phyloP scores from a whole-genome alignment of 2,329 filamentous ascomycete genomes.

The Monosporascus sp. region DNA sequence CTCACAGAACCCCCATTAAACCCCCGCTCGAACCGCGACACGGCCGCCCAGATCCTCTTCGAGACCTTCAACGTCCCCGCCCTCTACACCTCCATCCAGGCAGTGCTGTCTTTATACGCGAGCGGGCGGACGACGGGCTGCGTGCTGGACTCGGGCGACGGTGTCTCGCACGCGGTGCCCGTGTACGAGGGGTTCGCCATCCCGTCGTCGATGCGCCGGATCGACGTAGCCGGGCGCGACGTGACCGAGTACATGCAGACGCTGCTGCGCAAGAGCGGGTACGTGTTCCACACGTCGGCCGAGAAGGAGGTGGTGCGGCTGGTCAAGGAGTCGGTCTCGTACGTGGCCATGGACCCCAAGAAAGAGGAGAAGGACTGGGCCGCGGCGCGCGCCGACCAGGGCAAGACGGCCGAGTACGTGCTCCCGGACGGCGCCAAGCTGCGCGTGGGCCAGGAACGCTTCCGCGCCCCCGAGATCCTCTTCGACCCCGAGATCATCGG shows the following conservation, averaged over 20 bases:
- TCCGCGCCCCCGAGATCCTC: conserved; percentile 92
- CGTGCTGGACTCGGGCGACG: conserved; percentile 90
- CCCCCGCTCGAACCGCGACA: conserved; percentile 91
- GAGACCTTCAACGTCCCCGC: conserved; percentile 98
- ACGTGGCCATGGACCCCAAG: conserved; percentile 83
- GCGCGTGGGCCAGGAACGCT: conserved; percentile 86
- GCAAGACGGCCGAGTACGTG: conserved; percentile 79
- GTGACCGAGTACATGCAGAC: conserved; percentile 94
- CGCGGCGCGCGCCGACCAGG: conserved; percentile 68
- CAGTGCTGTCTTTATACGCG: conserved; percentile 91
- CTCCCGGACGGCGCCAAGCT: conserved; percentile 91
- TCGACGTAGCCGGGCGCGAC: conserved; percentile 93
- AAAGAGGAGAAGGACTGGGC: conserved; percentile 97
- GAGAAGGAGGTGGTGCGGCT: conserved; percentile 98
- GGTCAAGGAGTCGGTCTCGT: conserved; percentile 94
- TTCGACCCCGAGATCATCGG: conserved; percentile 98
- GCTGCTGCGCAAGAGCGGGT: conserved; percentile 83
- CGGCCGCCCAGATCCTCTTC: conserved; percentile 93
- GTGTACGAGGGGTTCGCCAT: conserved; percentile 98
- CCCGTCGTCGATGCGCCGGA: conserved; percentile 87
- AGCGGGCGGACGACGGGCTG: conserved; percentile 94
- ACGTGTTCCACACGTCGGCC: conserved; percentile 94
- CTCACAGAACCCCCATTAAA: conserved; percentile 95
- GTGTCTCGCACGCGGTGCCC: conserved; percentile 93
- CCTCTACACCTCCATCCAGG: conserved; percentile 94